phyloP scores from a whole-genome alignment of 768 basidiomycete species.

The Suillus subluteus region DNA sequence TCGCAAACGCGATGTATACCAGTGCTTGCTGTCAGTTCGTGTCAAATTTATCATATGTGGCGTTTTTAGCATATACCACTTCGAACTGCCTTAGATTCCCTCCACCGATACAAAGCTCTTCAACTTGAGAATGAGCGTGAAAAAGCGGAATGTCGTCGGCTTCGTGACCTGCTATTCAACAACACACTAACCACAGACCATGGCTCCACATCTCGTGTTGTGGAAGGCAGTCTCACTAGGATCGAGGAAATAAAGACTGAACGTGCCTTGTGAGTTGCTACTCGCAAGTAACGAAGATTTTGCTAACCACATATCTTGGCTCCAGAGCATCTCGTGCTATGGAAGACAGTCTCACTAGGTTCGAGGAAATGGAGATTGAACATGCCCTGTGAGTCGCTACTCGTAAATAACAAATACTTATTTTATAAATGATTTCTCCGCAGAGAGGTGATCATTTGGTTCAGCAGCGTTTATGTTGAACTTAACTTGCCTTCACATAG shows the following conservation, averaged over 20 bases:
- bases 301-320: no score
- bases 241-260: constrained; percentile 35
- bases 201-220: neutral
- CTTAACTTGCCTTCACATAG: constrained; percentile 29
- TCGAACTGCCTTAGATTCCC: constrained; percentile 35
- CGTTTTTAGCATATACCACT: constrained; percentile 36
- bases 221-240: constrained; percentile 19
- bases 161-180: constrained; percentile 34
- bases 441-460: constrained; percentile 12
- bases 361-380: constrained; percentile 34
- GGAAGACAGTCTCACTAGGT: constrained; percentile 21
- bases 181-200: constrained; percentile 30
- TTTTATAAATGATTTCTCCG: neutral
- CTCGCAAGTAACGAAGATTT: constrained; percentile 1
- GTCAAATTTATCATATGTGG: constrained; percentile 22
- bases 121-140: constrained; percentile 38
- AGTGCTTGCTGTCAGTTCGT: neutral
- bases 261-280: constrained; percentile 29
- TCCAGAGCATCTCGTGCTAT: no score
- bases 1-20: neutral
- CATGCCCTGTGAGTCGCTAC: constrained; percentile 30
- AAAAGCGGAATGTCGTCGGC: constrained; percentile 31
- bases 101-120: constrained; percentile 43
- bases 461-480: neutral
- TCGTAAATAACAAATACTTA: neutral